Evolutionary conservation across 176 grass and related monocot species (phyloP), one percentile per base, ranked within the genome.

Genomic region (Tuctoria greenei): DNA sequence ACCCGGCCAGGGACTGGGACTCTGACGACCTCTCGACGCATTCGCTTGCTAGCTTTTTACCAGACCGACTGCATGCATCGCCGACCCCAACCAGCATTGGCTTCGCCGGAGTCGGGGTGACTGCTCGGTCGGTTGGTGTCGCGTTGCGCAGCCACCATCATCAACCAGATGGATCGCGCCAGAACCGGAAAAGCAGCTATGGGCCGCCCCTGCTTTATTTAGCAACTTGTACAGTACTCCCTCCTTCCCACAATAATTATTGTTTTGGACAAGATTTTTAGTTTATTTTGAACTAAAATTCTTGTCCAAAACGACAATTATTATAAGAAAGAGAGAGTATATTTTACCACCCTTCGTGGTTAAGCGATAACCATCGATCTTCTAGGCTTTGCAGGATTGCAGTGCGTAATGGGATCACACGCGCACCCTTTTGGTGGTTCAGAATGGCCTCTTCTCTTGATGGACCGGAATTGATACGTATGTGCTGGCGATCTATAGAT

Each of bases 341-440:
- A 47, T 52, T 52, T n/a, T 8, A 20, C 52, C n/a, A 58, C 55
- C 23, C 55, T 26, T 57, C 4, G 10, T 24, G 4, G 50, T 56
- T 24, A 47, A 56, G 11, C 43, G 14, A 3, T 31, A 45, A 14
- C 1, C 16, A 54, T 21, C 23, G n/a, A 25, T 26, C 55, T 58
- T 24, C 54, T 61, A 73, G 66, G 35, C 44, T 5, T 28, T 31
- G 73, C 23, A 24, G 38, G 24, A 34, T 60, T 46, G 10, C 31
- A 34, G 26, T 44, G 47, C 43, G 41, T 61, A 61, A 64, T 81
- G 84, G 64, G 62, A 69, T 86, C 54, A 64, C 40, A 71, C 73
- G 65, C 74, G 60, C 62, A 36, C 41, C 40, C 65, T 36, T 7
- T 37, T 38, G 67, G 58, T 71, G 57, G 57, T 43, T 78, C 74